Evolutionary conservation across 2,329 filamentous ascomycete species (phyloP), one percentile per base, ranked within the genome.

Genomic region (Fusarium penzigii): DNA sequence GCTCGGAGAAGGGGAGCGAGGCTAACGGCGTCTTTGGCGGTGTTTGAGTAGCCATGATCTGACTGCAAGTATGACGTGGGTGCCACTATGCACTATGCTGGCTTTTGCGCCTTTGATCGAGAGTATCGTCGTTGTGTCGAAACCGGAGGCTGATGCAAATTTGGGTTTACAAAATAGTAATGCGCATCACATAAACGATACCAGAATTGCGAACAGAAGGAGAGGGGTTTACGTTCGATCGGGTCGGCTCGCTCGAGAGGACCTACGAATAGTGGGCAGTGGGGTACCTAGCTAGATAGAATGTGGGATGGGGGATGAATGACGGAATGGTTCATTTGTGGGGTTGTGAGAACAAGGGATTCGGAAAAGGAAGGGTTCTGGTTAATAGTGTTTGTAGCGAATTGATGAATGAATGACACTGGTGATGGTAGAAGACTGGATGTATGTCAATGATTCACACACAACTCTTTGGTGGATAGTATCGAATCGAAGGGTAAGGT

Each of bases 21-120:
- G 67, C 59, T 62, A 79, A 78, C 48, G 69, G 64, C 14, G 67
- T 58, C 49, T 63, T 61, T 53, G 73, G 65, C 44, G 63, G 59
- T 29, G 55, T 52, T 48, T 59, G 45, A 34, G 56, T 51, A 20
- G 63, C 57, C 29, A 65, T 52, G 53, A 71, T 14, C 32, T 12
- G 32, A 36, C 13, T 52, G 29, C 51, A 52, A 7, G 45, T 46
- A 20, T 32, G 3, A 20, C 12, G 39, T 12, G 39, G 20, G 7
- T 25, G 20, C 20, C 20, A 25, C 20, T 25, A 7, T 25, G 7
- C 20, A n/a, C n/a, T n/a, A n/a, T 25, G 20, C 5, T 7, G 20
- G 20, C 20, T 25, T 25, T 25, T 25, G 4, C 20, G 20, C 7
- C 20, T 25, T 25, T 7, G 20, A 25, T 25, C 7, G 20, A 25